These are phyloP conservation scores for Skeletonema potamos DNA, from an alignment of 108 stramenopile species.

Conservation along the genomic window DNA sequence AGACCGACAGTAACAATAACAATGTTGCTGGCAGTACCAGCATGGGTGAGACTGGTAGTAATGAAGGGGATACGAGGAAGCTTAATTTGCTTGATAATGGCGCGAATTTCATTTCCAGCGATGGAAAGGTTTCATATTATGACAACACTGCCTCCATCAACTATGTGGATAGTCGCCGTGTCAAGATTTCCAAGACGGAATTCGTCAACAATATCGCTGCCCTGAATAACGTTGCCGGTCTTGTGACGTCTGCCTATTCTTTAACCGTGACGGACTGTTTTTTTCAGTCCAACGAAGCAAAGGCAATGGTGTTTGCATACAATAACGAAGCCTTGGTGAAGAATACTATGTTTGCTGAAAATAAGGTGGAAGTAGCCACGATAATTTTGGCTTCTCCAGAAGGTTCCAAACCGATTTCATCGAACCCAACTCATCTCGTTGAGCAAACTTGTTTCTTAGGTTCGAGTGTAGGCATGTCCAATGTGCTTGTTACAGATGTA, in stretches of 20 bases:
- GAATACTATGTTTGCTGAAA: conserved; percentile 31
- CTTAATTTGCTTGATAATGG: conserved; percentile 30
- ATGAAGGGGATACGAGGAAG: neutral
- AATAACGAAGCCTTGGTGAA: conserved; percentile 35
- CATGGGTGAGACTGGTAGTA: neutral
- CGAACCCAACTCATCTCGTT: conserved; percentile 18
- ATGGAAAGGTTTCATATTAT: conserved; percentile 21
- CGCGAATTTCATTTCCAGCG: conserved; percentile 20
- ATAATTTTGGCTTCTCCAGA: conserved; percentile 25
- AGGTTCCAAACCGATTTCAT: conserved; percentile 4
- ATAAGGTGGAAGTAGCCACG: conserved; percentile 29
- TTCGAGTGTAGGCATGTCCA: conserved; percentile 39
- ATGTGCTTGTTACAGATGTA: conserved; percentile 27
- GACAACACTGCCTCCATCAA: conserved; percentile 17
- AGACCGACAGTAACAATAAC: neutral
- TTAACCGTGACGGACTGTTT: conserved; percentile 22
- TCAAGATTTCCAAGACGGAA: conserved; percentile 24
- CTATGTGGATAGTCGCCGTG: conserved; percentile 30
- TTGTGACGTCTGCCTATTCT: conserved; percentile 38
- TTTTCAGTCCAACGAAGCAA: conserved; percentile 22
- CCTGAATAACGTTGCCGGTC: conserved; percentile 20
- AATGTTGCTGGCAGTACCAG: neutral
- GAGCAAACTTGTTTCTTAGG: conserved; percentile 38
- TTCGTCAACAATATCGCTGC: conserved; percentile 26
- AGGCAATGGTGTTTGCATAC: conserved; percentile 41